Base-by-base conservation (phyloP, 1,284 basidiomycete genomes). In the Porogramme epimiltina region DNA sequence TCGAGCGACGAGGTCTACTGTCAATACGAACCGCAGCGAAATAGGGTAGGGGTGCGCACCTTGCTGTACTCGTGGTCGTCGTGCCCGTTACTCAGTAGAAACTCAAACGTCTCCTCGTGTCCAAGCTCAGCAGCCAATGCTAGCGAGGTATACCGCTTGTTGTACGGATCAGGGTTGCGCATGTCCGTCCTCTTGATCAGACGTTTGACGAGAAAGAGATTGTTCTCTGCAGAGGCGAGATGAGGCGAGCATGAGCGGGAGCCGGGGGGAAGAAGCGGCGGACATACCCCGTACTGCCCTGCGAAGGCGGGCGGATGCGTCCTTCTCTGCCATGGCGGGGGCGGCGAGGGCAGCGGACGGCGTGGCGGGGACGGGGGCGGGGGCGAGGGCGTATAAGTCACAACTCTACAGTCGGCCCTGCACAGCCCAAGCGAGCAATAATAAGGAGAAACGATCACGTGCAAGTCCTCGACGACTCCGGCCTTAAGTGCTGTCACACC, bases 11-110 rank as follows among this genome's bases (percentile, higher is more conserved):
- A 8, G 13, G 16, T 31, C 16, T 19, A 10, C n/a, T 2, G 47
- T 22, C 28, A 4, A 45, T 51, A 38, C 16, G 38, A 8, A 33
- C 41, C 48, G 45, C 38, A 23, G 42, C 13, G 47, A 42, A 42
- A 45, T 15, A 24, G 31, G 31, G 6, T 15, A 13, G 22, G 26
- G 19, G 18, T 41, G 76, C 87, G 66, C 68, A 94, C 93, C 76
- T 85, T 83, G 68, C 88, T 93, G 56, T 93, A 77, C 69, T 96
- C 94, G 50, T 88, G 85, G 65, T 96, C 93, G 67, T 97, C 94
- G 67, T 95, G 93, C 16, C 91, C 92, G 38, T 80, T 84, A 58
- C 79, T 81, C 42, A 95, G 75, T 52, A 95, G 73, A 73, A 88
- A 96, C 64, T 95, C 91, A 59, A 94, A 95, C 1, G 91, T 93